Evolutionary conservation across 1,139 yeast genomes (phyloP).

Genomic region (Kodamaea sp.): DNA sequence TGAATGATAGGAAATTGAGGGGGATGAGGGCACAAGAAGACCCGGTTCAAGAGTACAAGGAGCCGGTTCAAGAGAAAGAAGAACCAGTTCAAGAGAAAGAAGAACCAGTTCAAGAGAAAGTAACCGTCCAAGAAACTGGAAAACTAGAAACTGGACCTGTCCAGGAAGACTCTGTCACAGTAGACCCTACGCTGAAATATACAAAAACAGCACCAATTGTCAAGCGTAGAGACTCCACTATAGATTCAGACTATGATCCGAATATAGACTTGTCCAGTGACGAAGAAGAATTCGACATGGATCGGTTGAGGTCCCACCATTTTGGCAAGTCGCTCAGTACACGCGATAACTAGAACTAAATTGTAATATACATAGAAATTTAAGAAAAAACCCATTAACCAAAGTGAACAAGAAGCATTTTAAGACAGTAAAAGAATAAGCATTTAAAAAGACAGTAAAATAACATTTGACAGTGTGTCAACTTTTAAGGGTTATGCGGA

Average conservation of each 20-base stretch:
- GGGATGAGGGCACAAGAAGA: slow-evolving; percentile 1
- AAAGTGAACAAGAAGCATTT: no score
- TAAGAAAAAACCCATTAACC: no score
- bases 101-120: slow-evolving; percentile 7
- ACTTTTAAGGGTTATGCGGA: no score
- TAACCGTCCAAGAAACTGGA: slow-evolving; percentile 7
- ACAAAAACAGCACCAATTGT: no score
- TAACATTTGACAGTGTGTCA: no score
- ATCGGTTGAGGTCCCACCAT: slow-evolving; percentile 5
- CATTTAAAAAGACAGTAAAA: no score
- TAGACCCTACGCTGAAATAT: no score
- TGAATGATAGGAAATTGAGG: slow-evolving; percentile 23
- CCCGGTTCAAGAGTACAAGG: neutral
- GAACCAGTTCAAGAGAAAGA: slow-evolving; percentile 6
- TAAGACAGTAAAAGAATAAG: no score
- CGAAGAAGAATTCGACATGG: slow-evolving; percentile 8
- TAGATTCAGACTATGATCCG: slow-evolving; percentile 29
- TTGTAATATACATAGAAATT: no score
- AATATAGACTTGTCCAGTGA: slow-evolving; percentile 21
- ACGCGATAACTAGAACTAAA: no score
- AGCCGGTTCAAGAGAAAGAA: slow-evolving; percentile 6
- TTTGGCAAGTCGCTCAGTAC: neutral
- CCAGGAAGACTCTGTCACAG: no score
- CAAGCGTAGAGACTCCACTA: slow-evolving; percentile 17
- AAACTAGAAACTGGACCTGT: no score